Base-by-base conservation (phyloP, 345 rosid genomes). In the Dipteronia sinensis region DNA sequence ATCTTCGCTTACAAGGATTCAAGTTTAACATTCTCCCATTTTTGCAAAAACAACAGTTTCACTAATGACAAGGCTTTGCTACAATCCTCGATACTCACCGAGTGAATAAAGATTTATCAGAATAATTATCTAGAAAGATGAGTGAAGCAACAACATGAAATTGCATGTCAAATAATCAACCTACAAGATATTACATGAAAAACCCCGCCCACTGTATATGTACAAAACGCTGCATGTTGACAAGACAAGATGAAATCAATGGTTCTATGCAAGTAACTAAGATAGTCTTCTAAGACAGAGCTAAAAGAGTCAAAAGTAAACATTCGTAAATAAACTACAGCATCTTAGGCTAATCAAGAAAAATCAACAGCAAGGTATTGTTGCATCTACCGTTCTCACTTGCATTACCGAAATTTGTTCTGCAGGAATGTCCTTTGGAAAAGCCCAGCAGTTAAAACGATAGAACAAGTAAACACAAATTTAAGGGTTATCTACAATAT, bases 111-210 rank as follows among this genome's bases (percentile, higher is more conserved):
- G 13, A 69, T 47, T 1, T 13, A 47, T 2, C 7, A 13, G n/a
- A 34, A 69, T 47, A 15, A 47, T 47, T 25, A 51, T 23, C 40
- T 4, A 25, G 3, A 47, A 22, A 23, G 10, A 17, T 55, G 17
- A 31, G 25, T 31, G 74, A 46, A 53, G 46, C 42, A 71, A 71
- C 20, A 19, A 31, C 29, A 55, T 71, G 55, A 31, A 34, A 71
- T 8, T 71, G 20, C 27, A 31, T 19, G 47, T 20, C 27, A 34
- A 55, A 55, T 20, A 56, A 34, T 31, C 38, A 34, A 34, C 38
- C 38, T 4, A 34, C 6, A 34, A 34, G 38, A 34, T 34, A 34
- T 4, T 4, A 34, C 38, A 34, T 34, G 7, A 34, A 34, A 34
- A 34, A 34, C 4, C 38, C 38, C 38, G 6, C 38, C 38, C 38